These are phyloP conservation scores for Lentinula detonsa DNA, from an alignment of 768 basidiomycete genomes.

Conservation along the genomic window DNA sequence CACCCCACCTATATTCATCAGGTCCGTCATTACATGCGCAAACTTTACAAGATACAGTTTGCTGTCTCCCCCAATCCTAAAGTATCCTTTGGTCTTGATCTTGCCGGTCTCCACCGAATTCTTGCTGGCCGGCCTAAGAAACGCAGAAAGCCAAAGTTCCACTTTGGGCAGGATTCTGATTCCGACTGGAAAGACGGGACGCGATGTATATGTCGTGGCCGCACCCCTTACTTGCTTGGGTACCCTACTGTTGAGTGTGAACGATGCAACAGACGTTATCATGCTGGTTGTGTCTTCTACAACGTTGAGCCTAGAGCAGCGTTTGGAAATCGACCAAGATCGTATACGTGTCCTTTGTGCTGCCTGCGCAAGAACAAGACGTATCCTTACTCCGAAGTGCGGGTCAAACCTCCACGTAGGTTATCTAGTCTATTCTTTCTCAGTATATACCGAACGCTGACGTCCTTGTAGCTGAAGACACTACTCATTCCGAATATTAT, in stretches of 20 bases:
- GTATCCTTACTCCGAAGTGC: constrained; percentile 72
- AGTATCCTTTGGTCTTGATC: constrained; percentile 75
- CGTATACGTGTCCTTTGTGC: constrained; percentile 74
- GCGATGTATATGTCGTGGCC: constrained; percentile 75
- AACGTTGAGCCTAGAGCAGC: constrained; percentile 34
- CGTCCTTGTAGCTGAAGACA: constrained; percentile 28
- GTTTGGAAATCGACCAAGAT: constrained; percentile 15
- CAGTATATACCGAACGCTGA: not conserved
- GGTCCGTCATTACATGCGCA: constrained; percentile 87
- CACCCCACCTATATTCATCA: constrained; percentile 74
- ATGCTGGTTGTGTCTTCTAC: constrained; percentile 73
- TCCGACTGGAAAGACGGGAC: constrained; percentile 69
- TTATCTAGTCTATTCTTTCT: constrained; percentile 8
- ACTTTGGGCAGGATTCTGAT: constrained; percentile 74
- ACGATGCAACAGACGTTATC: constrained; percentile 59
- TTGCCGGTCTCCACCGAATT: constrained; percentile 77
- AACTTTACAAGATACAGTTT: constrained; percentile 84
- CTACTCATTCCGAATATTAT: constrained; percentile 49
- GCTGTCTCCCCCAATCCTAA: constrained; percentile 80
- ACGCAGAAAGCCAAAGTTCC: constrained; percentile 52
- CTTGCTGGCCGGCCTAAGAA: constrained; percentile 70
- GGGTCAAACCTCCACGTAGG: constrained; percentile 60
- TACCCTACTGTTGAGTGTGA: constrained; percentile 67
- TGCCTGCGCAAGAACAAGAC: constrained; percentile 65
- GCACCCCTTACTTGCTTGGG: constrained; percentile 50